Percentiles rank a stretch among this genome's conserved stretches.
Conservation (phyloP, 1,284 basidiomycete genomes). For the Stygiomarasmius scandens region DNA sequence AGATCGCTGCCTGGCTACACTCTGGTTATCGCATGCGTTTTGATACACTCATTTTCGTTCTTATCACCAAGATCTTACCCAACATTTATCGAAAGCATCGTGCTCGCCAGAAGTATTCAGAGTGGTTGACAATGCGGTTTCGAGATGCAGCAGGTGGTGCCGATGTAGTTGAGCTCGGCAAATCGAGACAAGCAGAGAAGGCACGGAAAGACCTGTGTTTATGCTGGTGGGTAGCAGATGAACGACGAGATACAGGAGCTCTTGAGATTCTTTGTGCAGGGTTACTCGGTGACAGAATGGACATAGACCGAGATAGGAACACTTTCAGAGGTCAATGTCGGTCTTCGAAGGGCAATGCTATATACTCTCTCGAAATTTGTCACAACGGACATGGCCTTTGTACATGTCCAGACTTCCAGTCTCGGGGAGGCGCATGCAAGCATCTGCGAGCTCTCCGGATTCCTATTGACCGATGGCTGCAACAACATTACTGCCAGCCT, state of each 20-base stretch:
- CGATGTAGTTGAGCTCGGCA: background rate
- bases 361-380: background rate
- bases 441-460: constrained; percentile 7
- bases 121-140: constrained; percentile 3
- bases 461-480: constrained; percentile 1
- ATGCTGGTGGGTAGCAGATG: constrained; percentile 1
- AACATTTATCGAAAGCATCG: constrained; percentile 5
- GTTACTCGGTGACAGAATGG: background rate
- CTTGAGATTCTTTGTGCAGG: background rate
- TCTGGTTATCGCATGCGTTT: constrained; percentile 13
- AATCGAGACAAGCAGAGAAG: background rate
- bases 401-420: constrained; percentile 4
- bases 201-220: background rate
- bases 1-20: constrained; percentile 7
- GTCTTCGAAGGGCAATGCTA: background rate
- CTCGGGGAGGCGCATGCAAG: constrained; percentile 4
- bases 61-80: constrained; percentile 16
- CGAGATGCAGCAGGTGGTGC: background rate
- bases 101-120: background rate
- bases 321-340: background rate
- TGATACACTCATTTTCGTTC: constrained; percentile 11
- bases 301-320: background rate
- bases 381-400: constrained; percentile 4
- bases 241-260: background rate
- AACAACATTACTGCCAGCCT: background rate